phyloP scores from a whole-genome alignment of 768 basidiomycete species.

The Hericium coralloides region DNA sequence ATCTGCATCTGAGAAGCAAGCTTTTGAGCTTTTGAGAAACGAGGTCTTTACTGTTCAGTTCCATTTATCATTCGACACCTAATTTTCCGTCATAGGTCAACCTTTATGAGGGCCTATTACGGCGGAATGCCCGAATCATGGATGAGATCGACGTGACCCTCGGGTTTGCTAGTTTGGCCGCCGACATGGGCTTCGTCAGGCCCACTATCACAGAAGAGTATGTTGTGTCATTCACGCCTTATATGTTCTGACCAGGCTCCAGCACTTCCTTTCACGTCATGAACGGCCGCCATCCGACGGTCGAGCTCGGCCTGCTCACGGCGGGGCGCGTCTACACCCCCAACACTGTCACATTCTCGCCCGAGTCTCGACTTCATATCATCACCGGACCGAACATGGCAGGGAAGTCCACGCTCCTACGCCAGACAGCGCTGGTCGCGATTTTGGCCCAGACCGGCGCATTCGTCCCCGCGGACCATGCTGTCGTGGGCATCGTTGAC shows the following conservation, averaged over 20 bases:
- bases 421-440: conserved; percentile 83
- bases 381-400: conserved; percentile 97
- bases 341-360: conserved; percentile 62
- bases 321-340: conserved; percentile 75
- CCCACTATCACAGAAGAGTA: conserved; percentile 68
- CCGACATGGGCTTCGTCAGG: conserved; percentile 66
- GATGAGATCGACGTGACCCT: conserved; percentile 85
- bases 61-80: not conserved
- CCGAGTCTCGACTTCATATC: conserved; percentile 58
- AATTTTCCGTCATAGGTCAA: conserved; percentile 43
- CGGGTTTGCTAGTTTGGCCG: conserved; percentile 73
- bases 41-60: conserved; percentile 36
- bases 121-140: conserved; percentile 65
- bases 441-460: conserved; percentile 90
- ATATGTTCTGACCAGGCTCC: too few species aligned
- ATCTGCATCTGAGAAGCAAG: conserved; percentile 53
- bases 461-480: conserved; percentile 84
- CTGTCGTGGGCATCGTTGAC: conserved; percentile 80
- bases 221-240: conserved; percentile 12
- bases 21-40: conserved; percentile 58
- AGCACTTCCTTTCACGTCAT: conserved; percentile 48
- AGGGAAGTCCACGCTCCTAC: conserved; percentile 87
- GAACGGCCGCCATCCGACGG: conserved; percentile 87
- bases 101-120: conserved; percentile 42
- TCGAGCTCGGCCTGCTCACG: conserved; percentile 76